Evolutionary conservation across 768 basidiomycete species (phyloP), one percentile per base, ranked within the genome.

Genomic region (Chlorophyllum brunneum): DNA sequence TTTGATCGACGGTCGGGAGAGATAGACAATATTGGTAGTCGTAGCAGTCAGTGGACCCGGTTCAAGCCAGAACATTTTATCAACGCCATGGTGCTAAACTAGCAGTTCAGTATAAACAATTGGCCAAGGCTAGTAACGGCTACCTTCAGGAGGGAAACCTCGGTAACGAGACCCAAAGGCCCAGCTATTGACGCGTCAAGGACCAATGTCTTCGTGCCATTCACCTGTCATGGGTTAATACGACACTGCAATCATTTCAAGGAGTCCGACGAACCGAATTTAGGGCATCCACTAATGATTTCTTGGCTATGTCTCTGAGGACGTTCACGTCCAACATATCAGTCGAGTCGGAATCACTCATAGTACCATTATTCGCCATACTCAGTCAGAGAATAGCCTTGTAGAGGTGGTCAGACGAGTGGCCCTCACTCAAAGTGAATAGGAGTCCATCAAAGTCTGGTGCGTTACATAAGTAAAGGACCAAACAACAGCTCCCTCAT

Each of bases 51-150:
- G 70, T 7, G 91, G 85, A 15, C 95, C 95, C 9, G 86, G 68
- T 69, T 98, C 97, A 20, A 99, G 82, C 95, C 97, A 99, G 71
- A 95, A 97, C 91, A 99, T 95, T 76, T 97, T 97, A 73, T 98
- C 95, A 2, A 99, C 92, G 4, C 93, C 95, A 83, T 98, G 95
- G 64, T 98, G 90, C 95, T 98, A 59, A 50, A 20, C 24, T 40
- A 13, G 38, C 40, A 39, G 20, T 54, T 46, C 11, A 50, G 43
- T 29, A 33, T 9, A 30, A 16, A 26, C 36, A 23, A 22, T 36
- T 16, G 13, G 39, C 34, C 13, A 33, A n/a, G 15, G 9, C 11
- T 8, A 38, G 41, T 34, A 46, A 30, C 18, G 29, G 44, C 34
- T 46, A 94, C 97, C 83, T 98, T 98, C 50, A 98, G 73, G 13